Evolutionary conservation across 176 grass and related monocot species (phyloP), one percentile per base, ranked within the genome.

Genomic region (Triticum monococcum): DNA sequence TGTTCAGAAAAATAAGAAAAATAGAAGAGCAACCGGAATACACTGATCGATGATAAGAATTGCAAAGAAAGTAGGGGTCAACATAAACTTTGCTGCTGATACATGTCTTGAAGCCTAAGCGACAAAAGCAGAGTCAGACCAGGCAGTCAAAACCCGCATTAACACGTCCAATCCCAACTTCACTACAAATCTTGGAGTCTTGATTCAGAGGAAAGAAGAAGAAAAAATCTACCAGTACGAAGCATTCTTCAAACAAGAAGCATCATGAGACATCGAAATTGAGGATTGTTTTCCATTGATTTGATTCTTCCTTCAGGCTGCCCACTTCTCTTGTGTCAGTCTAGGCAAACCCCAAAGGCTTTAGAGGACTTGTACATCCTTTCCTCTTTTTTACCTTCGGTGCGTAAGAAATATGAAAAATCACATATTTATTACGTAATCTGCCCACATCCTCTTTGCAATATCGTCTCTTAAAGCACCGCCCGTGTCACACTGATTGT

Each of bases 391-490:
- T 23, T 0, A 16, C 43, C 2, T 40, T 41, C 8, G 48, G 50
- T 54, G 18, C 14, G 48, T 24, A 4, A 57, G 16, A 23, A 57
- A 72, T 81, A 83, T 12, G 13, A 18, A 59, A 38, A 72, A 24
- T 46, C 48, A 85, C 41, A 8, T 33, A 23, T 43, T 86, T 26
- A 33, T 83, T 67, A 74, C 1, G 23, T 84, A 83, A 83, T 79
- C 80, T 16, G 25, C 74, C 80, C 84, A 90, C 89, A 90, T 90
- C 80, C 12, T 83, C 68, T 79, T 48, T 35, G 89, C 89, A 73
- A 90, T 87, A 17, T 30, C 24, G 46, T 90, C 66, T 73, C 89
- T 83, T 2, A 87, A 37, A 79, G 84, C 84, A 83, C 79, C 52
- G 2, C 84, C 80, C 10, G 43, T 66, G 84, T 22, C 13, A 8